Evolutionary conservation across 352 stramenopile genomes (phyloP).

Genomic region (Globisporangium paroecandrum): DNA sequence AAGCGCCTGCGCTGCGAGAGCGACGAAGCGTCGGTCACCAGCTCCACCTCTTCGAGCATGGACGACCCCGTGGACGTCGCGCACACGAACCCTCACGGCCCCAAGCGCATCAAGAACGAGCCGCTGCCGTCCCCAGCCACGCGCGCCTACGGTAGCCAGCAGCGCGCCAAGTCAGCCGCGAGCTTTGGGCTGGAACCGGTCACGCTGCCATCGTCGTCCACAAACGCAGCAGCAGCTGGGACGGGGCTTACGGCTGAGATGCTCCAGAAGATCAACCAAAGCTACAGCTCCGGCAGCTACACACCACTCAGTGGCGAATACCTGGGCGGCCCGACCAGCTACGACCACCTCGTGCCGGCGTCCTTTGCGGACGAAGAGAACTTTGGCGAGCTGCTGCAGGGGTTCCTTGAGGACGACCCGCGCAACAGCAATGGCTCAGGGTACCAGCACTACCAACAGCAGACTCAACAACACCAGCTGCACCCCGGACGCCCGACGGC

Average conservation of each 20-base stretch:
- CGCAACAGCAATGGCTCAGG: slow-evolving; percentile 8
- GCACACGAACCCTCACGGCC: not conserved
- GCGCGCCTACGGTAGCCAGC: slow-evolving; percentile 23
- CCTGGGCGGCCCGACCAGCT: slow-evolving; percentile 20
- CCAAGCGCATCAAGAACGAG: slow-evolving; percentile 23
- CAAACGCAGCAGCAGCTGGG: not conserved
- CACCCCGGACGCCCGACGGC: not conserved
- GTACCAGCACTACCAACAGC: slow-evolving; percentile 26
- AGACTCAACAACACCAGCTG: slow-evolving; percentile 17
- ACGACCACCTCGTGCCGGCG: slow-evolving; percentile 56
- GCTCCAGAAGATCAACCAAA: slow-evolving; percentile 22
- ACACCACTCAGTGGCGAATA: slow-evolving; percentile 26
- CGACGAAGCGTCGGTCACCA: slow-evolving; percentile 29
- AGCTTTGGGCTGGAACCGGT: slow-evolving; percentile 17
- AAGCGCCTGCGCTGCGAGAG: slow-evolving; percentile 39
- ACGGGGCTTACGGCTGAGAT: slow-evolving; percentile 15
- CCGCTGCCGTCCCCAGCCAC: slow-evolving; percentile 22
- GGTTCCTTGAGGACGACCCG: slow-evolving; percentile 68
- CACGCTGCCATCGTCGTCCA: not conserved
- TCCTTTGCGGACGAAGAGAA: slow-evolving; percentile 61
- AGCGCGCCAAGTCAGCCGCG: slow-evolving; percentile 8
- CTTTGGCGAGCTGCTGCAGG: slow-evolving; percentile 67
- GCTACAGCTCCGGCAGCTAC: slow-evolving; percentile 29
- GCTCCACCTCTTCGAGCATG: slow-evolving; percentile 17
- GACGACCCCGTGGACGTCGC: slow-evolving; percentile 5